phyloP scores from a whole-genome alignment of 176 grass and related monocot species.

The Avena eriantha region DNA sequence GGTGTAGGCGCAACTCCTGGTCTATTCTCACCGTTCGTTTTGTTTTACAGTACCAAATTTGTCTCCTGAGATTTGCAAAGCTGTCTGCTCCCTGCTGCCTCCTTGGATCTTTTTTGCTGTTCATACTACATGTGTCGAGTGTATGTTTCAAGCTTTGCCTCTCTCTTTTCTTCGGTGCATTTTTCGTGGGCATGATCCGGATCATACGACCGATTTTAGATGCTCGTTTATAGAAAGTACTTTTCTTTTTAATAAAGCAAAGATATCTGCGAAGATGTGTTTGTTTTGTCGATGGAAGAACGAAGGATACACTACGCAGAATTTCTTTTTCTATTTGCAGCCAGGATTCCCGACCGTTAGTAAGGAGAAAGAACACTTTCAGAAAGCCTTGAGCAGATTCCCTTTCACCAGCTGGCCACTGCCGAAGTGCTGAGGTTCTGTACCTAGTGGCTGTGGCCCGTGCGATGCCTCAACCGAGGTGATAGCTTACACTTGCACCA shows the following conservation, averaged over 20 bases:
- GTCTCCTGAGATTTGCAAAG: slow-evolving; percentile 6
- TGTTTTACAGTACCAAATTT: slow-evolving; percentile 10
- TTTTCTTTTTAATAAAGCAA: background rate
- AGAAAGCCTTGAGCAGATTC: slow-evolving; percentile 22
- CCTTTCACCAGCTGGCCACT: slow-evolving; percentile 20
- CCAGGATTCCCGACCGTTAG: slow-evolving; percentile 29
- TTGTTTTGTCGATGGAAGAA: slow-evolving; percentile 21
- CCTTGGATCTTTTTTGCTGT: background rate
- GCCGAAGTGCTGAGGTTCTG: slow-evolving; percentile 27
- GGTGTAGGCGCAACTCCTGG: slow-evolving; percentile 23
- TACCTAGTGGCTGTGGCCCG: slow-evolving; percentile 31
- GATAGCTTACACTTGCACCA: background rate
- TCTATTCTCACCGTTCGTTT: background rate
- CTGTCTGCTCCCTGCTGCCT: background rate
- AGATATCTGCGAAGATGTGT: slow-evolving; percentile 29
- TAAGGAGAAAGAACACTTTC: slow-evolving; percentile 28
- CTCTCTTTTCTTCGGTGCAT: background rate
- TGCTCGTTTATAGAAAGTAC: slow-evolving; percentile 22
- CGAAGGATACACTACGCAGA: background rate
- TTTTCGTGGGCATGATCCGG: background rate
- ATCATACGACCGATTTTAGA: slow-evolving; percentile 30
- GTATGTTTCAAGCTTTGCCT: background rate
- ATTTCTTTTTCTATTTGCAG: slow-evolving; percentile 32
- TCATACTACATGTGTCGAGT: background rate
- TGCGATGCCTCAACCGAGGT: background rate